Evolutionary conservation across 75 land plant species (phyloP).

Genomic region (Picea sitchensis): DNA sequence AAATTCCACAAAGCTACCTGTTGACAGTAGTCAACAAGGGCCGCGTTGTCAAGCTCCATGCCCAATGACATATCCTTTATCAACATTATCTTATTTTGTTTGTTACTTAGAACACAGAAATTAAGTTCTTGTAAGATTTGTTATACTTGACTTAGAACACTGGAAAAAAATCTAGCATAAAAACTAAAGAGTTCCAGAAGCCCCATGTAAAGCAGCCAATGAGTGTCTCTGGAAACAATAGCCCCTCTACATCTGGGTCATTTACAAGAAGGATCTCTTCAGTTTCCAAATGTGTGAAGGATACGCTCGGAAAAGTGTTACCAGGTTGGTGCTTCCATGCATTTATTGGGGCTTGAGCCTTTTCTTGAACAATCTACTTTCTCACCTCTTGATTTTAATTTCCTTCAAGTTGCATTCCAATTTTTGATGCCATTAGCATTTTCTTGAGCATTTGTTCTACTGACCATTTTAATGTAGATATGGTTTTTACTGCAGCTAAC

Average conservation of each 20-base stretch:
- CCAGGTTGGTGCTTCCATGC: neutral
- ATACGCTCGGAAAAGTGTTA: neutral
- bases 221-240: neutral
- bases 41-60: neutral
- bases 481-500: neutral
- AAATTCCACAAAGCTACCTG: neutral
- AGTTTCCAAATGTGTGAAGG: neutral
- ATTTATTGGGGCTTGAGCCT: neutral
- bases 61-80: neutral
- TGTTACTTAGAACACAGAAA: neutral
- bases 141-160: conserved; percentile 1
- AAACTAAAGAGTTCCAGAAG: neutral
- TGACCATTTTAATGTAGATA: neutral
- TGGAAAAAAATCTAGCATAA: neutral
- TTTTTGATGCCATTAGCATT: neutral
- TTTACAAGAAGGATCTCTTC: conserved; percentile 1
- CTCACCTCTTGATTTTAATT: neutral
- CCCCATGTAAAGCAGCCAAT: neutral
- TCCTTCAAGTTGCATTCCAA: neutral
- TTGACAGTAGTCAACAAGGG: neutral
- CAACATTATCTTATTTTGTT: neutral
- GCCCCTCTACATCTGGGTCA: neutral
- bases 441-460: neutral
- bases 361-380: neutral
- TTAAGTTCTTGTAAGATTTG: neutral